Conservation (phyloP, 2,329 filamentous ascomycete species). For the Fusarium pininemorale region DNA sequence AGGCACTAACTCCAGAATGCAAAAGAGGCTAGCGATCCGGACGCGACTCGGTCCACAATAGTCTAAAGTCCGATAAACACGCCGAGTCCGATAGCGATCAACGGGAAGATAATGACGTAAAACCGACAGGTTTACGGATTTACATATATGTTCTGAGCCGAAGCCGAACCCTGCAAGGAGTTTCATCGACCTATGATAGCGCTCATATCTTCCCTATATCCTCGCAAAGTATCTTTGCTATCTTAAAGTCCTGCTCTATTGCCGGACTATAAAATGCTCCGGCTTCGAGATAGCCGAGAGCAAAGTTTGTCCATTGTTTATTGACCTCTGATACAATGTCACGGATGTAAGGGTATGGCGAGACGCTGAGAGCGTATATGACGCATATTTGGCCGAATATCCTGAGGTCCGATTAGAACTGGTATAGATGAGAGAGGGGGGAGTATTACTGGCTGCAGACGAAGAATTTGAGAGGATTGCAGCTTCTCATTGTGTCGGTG, state of each 20-base stretch:
- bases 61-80: neutral
- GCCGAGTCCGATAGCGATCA: neutral
- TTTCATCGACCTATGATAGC: no score
- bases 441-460: slow-evolving; percentile 17
- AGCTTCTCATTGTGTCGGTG: slow-evolving; percentile 24
- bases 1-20: neutral
- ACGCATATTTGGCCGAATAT: slow-evolving; percentile 30
- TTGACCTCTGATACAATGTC: slow-evolving; percentile 14
- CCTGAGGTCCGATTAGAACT: neutral
- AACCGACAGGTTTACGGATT: neutral
- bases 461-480: slow-evolving; percentile 28
- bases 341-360: slow-evolving; percentile 18
- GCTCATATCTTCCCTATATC: slow-evolving; percentile 17
- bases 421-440: accelerated
- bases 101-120: neutral
- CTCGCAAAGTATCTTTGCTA: slow-evolving; percentile 18
- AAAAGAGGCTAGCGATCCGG: neutral
- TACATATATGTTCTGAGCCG: neutral
- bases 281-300: neutral
- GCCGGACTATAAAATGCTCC: slow-evolving; percentile 7
- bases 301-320: slow-evolving; percentile 20
- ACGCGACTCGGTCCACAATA: neutral
- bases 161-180: neutral
- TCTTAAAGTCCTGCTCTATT: slow-evolving; percentile 25
- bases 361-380: slow-evolving; percentile 22